Evolutionary conservation across 78 protist genomes (phyloP).

Genomic region (Tieghemostelium lacteum): DNA sequence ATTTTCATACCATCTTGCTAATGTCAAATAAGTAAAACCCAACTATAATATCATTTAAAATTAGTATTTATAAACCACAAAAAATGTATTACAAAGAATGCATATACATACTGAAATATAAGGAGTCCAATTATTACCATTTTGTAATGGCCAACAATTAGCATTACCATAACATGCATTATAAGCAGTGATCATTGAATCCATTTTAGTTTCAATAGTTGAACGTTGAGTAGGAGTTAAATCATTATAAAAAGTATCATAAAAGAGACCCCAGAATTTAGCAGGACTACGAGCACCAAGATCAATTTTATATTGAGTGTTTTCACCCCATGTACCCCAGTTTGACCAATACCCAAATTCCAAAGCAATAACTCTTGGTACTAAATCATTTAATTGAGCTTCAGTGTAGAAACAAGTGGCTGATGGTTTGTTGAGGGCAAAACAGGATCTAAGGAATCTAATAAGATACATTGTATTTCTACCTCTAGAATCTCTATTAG

Average conservation of each 20-base stretch:
- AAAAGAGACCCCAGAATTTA: neutral
- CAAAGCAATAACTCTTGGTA: neutral
- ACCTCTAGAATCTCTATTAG: neutral
- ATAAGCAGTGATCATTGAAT: neutral
- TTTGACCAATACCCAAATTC: neutral
- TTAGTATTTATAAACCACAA: too few relatives aligned
- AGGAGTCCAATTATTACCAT: too few relatives aligned
- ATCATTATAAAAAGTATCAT: neutral
- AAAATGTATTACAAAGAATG: too few relatives aligned
- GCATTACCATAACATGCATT: neutral
- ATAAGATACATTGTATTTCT: slow-evolving; percentile 5
- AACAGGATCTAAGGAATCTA: slow-evolving; percentile 4
- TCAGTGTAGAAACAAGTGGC: neutral
- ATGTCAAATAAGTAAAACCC: too few relatives aligned
- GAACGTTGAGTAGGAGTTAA: neutral
- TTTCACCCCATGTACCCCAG: neutral
- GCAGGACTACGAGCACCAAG: neutral
- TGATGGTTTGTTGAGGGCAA: neutral
- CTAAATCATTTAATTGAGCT: neutral
- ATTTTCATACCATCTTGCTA: slow-evolving; percentile 31
- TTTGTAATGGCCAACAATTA: too few relatives aligned
- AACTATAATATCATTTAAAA: too few relatives aligned
- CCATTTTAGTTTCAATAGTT: neutral
- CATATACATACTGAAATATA: too few relatives aligned
- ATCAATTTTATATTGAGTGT: neutral